These are phyloP conservation scores for Penicillium daleae DNA, from an alignment of 495 filamentous ascomycete species.

Conservation along the genomic window DNA sequence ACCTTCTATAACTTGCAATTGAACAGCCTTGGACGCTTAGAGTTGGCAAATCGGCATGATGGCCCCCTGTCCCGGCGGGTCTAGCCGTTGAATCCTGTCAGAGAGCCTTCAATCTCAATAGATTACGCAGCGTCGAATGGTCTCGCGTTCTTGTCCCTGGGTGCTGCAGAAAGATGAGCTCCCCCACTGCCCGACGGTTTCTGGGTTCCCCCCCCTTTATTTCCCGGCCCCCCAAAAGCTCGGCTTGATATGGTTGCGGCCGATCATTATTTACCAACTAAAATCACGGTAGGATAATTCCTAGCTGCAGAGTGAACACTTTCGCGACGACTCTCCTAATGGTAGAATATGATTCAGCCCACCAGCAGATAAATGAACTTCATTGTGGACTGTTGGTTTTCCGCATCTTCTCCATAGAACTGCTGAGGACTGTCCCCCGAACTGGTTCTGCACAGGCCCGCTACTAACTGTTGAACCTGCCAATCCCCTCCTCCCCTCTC, in stretches of 20 bases:
- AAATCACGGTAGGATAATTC: neutral
- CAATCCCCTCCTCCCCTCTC: slow-evolving; percentile 3
- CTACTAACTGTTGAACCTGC: slow-evolving; percentile 6
- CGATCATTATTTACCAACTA: slow-evolving; percentile 9
- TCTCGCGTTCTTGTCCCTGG: slow-evolving; percentile 15
- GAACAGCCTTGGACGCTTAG: neutral
- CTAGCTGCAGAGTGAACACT: neutral
- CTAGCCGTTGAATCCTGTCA: slow-evolving; percentile 15
- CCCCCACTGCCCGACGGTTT: slow-evolving; percentile 16
- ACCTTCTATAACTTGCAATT: neutral
- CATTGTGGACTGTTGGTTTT: neutral
- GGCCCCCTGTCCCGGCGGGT: slow-evolving; percentile 10
- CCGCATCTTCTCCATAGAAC: neutral
- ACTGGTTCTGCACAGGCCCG: slow-evolving; percentile 7
- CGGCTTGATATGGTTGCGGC: neutral
- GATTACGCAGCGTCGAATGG: slow-evolving; percentile 5
- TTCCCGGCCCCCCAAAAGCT: neutral
- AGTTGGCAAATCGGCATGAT: slow-evolving; percentile 2
- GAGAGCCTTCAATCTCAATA: slow-evolving; percentile 14
- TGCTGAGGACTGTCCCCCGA: neutral
- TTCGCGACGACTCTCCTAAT: neutral
- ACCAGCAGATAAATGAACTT: neutral
- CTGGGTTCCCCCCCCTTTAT: neutral
- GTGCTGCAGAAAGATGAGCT: slow-evolving; percentile 25
- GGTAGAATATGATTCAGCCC: neutral